These are phyloP conservation scores for Aspergillus uvarum DNA, from an alignment of 2,329 filamentous ascomycete species.

Conservation along the genomic window DNA sequence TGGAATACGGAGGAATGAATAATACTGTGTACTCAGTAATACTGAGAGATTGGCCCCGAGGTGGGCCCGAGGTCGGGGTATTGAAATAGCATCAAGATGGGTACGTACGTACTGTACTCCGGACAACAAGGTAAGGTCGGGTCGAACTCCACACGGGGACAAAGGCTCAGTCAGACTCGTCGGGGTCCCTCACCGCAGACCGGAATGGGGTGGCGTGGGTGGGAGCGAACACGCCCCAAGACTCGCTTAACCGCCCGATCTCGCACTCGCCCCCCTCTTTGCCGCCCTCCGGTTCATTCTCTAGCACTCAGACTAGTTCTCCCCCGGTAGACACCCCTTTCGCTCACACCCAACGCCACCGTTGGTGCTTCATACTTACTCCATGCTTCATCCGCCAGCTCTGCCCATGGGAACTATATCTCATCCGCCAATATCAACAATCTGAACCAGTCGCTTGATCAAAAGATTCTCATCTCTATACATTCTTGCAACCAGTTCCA, in stretches of 20 bases:
- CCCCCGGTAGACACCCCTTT: conserved; percentile 25
- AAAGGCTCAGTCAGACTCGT: background rate
- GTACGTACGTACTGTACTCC: no score
- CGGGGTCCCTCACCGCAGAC: conserved; percentile 24
- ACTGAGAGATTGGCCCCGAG: no score
- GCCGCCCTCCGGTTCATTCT: conserved; percentile 33
- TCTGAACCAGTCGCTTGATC: background rate
- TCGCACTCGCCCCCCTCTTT: conserved; percentile 17
- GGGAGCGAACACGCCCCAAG: conserved; percentile 20
- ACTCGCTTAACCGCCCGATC: conserved; percentile 23
- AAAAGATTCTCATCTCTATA: no score
- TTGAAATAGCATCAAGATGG: no score
- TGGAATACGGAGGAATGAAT: no score
- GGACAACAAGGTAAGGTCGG: no score
- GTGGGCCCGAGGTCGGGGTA: no score
- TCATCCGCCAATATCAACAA: background rate
- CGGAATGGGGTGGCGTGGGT: conserved; percentile 30
- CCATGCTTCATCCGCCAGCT: background rate
- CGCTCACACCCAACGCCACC: conserved; percentile 33
- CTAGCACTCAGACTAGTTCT: conserved; percentile 34
- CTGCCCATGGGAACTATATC: background rate
- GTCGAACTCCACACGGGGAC: conserved; percentile 9
- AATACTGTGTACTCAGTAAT: no score
- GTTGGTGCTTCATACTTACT: conserved; percentile 16
- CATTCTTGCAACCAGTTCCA: no score